Base-by-base conservation (phyloP, 495 filamentous ascomycete genomes). In the Alectoria sarmentosa region DNA sequence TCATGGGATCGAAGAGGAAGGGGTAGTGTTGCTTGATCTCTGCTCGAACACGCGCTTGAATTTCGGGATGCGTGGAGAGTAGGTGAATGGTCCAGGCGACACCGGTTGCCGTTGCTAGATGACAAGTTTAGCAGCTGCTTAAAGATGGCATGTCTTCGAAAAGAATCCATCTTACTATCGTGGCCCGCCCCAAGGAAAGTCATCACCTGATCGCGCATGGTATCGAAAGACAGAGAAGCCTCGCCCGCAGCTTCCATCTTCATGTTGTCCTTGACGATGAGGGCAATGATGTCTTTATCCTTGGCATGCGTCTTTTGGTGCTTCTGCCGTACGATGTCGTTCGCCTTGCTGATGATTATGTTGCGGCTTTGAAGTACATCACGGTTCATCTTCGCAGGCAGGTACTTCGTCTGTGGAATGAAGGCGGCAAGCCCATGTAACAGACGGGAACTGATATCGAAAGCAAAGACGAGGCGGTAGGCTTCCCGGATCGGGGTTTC, bases 171-270 rank as follows among this genome's bases (percentile, higher is more conserved):
- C 52, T 55, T 55, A 55, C 52, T 72, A 19, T 72, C 70, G 34
- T 72, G 70, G 17, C 70, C 70, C 8, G 70, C 70, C 15, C 65
- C 69, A 42, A 72, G 70, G 59, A 73, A 73, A 13, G 71, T 73
- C 75, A 80, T 80, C 62, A 80, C 73, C 66, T 83, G 80, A 63
- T 83, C 77, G 19, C 78, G 74, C 70, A 83, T 77, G 15, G 73
- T 76, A 28, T 79, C 75, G 54, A 75, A 75, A 0, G 72, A 76
- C 17, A 81, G 72, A 15, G 70, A 66, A n/a, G 63, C 64, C 49
- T 74, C 74, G 42, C 73, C 75, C 52, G 72, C 73, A 15, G 72
- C 69, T 66, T 75, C 71, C 34, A 76, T 30, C 61, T 70, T 73
- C 65, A 71, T 73, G 64, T 76, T 76, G 30, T 75, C 73, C 19